These are phyloP conservation scores for Populus hybrid DNA, from an alignment of 441 rosid genomes.

Conservation along the genomic window DNA sequence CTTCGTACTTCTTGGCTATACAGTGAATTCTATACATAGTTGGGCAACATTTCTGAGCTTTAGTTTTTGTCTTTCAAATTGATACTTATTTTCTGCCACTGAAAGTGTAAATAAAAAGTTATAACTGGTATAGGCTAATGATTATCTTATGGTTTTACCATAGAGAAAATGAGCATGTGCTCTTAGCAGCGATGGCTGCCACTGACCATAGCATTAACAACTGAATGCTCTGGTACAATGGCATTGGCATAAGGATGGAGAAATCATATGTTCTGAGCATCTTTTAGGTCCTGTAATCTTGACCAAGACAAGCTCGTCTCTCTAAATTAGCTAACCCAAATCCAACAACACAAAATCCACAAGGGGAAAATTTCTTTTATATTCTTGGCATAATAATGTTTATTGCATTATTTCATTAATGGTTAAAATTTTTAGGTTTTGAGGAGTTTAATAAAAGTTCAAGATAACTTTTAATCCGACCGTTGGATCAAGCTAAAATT, in stretches of 20 bases:
- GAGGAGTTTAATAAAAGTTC: not conserved
- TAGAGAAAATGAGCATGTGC: not conserved
- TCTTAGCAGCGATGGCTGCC: not conserved
- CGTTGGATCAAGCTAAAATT: not conserved
- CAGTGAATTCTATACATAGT: not conserved
- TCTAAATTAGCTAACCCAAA: not conserved
- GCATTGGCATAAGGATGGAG: not conserved
- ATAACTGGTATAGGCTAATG: not conserved
- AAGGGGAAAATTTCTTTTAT: too few species aligned
- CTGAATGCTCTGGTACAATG: not conserved
- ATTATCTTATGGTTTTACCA: too few species aligned
- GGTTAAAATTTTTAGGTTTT: not conserved
- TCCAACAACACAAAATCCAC: too few species aligned
- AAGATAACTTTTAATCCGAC: not conserved
- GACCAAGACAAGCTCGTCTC: not conserved
- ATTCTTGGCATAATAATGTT: too few species aligned
- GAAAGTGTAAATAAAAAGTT: not conserved
- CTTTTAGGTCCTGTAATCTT: not conserved
- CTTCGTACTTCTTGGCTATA: constrained; percentile 2
- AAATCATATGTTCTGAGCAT: not conserved
- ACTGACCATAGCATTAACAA: not conserved
- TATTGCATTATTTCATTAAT: too few species aligned
- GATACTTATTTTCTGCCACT: not conserved
- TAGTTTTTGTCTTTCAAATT: not conserved
- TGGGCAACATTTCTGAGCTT: not conserved